Percentiles rank a stretch among this genome's conserved stretches.
Evolutionary conservation across 352 stramenopile genomes (phyloP).

Genomic region (Phytophthora podocarpi): DNA sequence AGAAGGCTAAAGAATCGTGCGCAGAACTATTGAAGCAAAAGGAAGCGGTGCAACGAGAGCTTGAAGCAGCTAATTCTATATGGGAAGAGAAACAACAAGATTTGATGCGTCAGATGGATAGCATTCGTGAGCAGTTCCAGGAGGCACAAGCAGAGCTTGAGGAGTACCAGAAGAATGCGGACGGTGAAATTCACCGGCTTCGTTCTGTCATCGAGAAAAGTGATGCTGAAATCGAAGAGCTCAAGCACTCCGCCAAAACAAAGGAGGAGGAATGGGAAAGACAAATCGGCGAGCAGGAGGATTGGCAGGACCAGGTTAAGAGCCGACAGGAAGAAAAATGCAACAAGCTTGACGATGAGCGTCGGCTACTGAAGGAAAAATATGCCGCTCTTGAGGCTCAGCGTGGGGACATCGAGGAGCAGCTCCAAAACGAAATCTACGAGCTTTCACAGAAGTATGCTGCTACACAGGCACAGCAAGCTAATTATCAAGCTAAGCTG

Average conservation of each 20-base stretch:
- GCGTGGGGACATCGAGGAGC: slow-evolving; percentile 27
- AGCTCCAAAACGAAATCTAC: slow-evolving; percentile 34
- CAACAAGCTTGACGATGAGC: slow-evolving; percentile 36
- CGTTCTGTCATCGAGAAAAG: slow-evolving; percentile 41
- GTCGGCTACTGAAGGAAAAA: slow-evolving; percentile 28
- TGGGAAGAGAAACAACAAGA: slow-evolving; percentile 52
- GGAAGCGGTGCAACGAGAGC: slow-evolving; percentile 31
- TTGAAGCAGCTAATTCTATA: slow-evolving; percentile 27
- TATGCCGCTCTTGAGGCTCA: slow-evolving; percentile 38
- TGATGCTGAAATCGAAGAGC: slow-evolving; percentile 43
- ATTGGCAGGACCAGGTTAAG: slow-evolving; percentile 30
- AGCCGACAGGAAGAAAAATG: slow-evolving; percentile 34
- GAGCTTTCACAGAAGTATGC: slow-evolving; percentile 38
- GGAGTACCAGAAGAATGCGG: slow-evolving; percentile 52
- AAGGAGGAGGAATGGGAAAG: slow-evolving; percentile 35
- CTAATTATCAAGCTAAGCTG: slow-evolving; percentile 29
- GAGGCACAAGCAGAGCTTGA: slow-evolving; percentile 59
- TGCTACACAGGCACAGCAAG: slow-evolving; percentile 26
- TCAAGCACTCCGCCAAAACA: slow-evolving; percentile 24
- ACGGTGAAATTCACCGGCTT: slow-evolving; percentile 59
- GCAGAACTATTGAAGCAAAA: slow-evolving; percentile 35
- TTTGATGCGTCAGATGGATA: slow-evolving; percentile 42
- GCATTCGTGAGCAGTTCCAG: slow-evolving; percentile 46
- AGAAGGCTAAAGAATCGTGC: slow-evolving; percentile 23
- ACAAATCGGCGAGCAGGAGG: slow-evolving; percentile 31